Evolutionary conservation across 2,329 filamentous ascomycete species (phyloP), one percentile per base, ranked within the genome.

Genomic region (Fusarium fujikuroi): DNA sequence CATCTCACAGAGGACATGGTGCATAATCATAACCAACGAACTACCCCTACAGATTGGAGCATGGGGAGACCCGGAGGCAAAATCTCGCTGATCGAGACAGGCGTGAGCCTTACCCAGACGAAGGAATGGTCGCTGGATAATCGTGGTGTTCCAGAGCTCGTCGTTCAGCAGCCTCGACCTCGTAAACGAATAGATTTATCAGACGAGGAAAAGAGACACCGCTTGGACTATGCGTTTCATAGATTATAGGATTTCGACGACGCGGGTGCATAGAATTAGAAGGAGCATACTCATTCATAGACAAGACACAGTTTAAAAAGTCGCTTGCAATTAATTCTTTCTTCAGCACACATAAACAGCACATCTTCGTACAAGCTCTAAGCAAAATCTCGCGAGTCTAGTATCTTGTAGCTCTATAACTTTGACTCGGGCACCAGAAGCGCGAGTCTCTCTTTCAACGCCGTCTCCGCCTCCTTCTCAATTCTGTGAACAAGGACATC

Each of bases 391-490:
- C 57, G 50, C 65, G 42, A 15, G 30, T 47, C 58, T 37, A 70
- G 62, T 59, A 53, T 28, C 21, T 21, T 69, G 60, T 61, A 69
- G 43, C 19, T 65, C 79, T 85, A 92, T 78, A 92, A 81, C 84
- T 92, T 93, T 73, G 89, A 86, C 66, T 86, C 81, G 9, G 87
- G 83, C 58, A 84, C 84, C 69, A 91, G 84, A 56, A 93, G 83
- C 32, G 85, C 80, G 59, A 87, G 84, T 69, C 88, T 89, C 78
- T 90, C 88, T 77, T 83, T 87, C 71, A 95, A 84, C 8, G 92
- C 86, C 64, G 89, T 86, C 79, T 92, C 87, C 1, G 93, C 93
- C 81, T 95, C 93, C 80, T 86, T 91, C 85, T 95, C 93, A 76
- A 96, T 95, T 64, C 93, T 88, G 75, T 85, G 85, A 15, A 95